These are phyloP conservation scores for Monilinia vaccinii-corymbosi DNA, from an alignment of 2,329 filamentous ascomycete species.

Conservation along the genomic window DNA sequence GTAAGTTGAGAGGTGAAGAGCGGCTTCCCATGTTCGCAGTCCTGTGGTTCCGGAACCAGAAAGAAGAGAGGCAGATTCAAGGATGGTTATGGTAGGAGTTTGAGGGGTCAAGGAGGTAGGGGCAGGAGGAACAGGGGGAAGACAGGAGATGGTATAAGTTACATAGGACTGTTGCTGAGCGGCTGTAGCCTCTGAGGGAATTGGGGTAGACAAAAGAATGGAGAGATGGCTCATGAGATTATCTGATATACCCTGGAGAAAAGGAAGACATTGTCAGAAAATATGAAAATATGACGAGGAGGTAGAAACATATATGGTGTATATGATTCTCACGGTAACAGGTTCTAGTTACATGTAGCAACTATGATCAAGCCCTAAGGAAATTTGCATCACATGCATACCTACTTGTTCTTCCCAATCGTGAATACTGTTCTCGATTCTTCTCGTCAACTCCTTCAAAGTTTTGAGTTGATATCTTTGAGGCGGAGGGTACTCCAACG, in stretches of 20 bases:
- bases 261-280: conserved; percentile 20
- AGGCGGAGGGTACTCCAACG: conserved; percentile 50
- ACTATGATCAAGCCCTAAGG: conserved; percentile 11
- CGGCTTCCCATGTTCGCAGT: conserved; percentile 73
- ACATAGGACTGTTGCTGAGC: conserved; percentile 68
- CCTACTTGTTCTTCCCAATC: conserved; percentile 86
- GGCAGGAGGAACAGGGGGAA: neutral
- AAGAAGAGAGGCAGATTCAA: conserved; percentile 61
- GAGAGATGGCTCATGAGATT: conserved; percentile 64
- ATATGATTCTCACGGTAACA: neutral
- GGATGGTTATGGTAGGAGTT: conserved; percentile 44
- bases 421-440: conserved; percentile 64
- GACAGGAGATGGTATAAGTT: conserved; percentile 46
- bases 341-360: neutral
- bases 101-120: neutral
- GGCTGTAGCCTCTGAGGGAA: conserved; percentile 54
- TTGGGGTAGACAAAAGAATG: conserved; percentile 50
- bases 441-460: conserved; percentile 61
- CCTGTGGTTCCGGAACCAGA: conserved; percentile 66
- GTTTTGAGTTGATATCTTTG: conserved; percentile 60
- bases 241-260: conserved; percentile 69
- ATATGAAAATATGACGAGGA: neutral
- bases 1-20: conserved; percentile 63
- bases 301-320: neutral
- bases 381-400: conserved; percentile 19